phyloP scores from a whole-genome alignment of 1,284 basidiomycete species.

The Chiua sp. region DNA sequence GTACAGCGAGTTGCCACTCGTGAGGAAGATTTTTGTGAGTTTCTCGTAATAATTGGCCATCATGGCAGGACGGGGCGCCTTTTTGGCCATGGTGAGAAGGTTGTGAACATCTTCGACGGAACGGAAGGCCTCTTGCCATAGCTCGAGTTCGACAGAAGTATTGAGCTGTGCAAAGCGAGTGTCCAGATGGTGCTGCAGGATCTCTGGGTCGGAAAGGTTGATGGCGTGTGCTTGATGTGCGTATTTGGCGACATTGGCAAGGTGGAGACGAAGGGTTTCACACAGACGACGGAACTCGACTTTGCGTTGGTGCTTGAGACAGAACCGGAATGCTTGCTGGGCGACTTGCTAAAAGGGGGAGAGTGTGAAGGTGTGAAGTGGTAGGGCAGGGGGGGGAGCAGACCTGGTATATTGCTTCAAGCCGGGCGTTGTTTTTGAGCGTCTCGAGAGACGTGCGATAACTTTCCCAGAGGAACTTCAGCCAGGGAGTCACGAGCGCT shows the following conservation, averaged over 20 bases:
- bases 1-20: slow-evolving; percentile 93
- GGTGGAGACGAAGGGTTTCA: slow-evolving; percentile 95
- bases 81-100: slow-evolving; percentile 92
- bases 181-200: slow-evolving; percentile 96
- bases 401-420: slow-evolving; percentile 96
- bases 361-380: background rate
- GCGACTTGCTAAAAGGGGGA: slow-evolving; percentile 84
- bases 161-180: slow-evolving; percentile 98
- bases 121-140: slow-evolving; percentile 99
- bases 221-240: slow-evolving; percentile 96
- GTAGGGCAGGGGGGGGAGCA: slow-evolving; percentile 26
- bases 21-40: slow-evolving; percentile 94
- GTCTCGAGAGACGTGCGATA: slow-evolving; percentile 98
- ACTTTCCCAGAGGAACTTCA: slow-evolving; percentile 99
- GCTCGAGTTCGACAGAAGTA: slow-evolving; percentile 97
- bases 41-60: slow-evolving; percentile 99
- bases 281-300: slow-evolving; percentile 98
- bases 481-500: slow-evolving; percentile 95
- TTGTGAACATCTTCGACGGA: slow-evolving; percentile 99
- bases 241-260: slow-evolving; percentile 96
- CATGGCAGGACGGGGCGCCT: slow-evolving; percentile 91
- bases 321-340: slow-evolving; percentile 97
- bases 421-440: slow-evolving; percentile 94
- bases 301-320: slow-evolving; percentile 92
- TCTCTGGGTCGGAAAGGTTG: slow-evolving; percentile 97